These are phyloP conservation scores for Lobosporangium transversale DNA, from an alignment of 192 early-diverging fungal species.

Conservation along the genomic window DNA sequence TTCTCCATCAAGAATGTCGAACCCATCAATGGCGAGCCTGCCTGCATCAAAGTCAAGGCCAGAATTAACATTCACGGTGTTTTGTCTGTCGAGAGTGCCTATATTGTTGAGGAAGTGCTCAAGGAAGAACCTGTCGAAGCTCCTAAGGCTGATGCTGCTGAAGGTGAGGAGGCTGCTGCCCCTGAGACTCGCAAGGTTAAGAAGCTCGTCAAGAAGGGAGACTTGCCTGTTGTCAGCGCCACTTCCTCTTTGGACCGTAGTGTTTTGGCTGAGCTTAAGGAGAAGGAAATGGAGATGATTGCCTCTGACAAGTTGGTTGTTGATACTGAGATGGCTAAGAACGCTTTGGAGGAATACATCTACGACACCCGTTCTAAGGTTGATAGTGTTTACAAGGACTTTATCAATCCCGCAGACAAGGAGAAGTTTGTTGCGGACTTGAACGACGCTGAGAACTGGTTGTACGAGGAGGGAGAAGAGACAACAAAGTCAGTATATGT, in stretches of 20 bases:
- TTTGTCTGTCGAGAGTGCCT: conserved; percentile 82
- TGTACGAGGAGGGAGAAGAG: conserved; percentile 97
- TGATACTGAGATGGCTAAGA: conserved; percentile 94
- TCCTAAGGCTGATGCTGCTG: conserved; percentile 31
- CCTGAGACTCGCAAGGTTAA: conserved; percentile 83
- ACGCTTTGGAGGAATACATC: conserved; percentile 97
- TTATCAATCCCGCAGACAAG: conserved; percentile 76
- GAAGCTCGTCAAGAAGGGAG: conserved; percentile 90
- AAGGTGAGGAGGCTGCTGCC: conserved; percentile 41
- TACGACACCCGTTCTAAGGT: conserved; percentile 94
- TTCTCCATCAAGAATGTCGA: conserved; percentile 88
- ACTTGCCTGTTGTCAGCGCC: conserved; percentile 75
- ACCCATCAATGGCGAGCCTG: conserved; percentile 71
- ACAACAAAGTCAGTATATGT: conserved; percentile 89
- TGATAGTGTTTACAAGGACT: conserved; percentile 78
- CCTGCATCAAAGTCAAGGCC: conserved; percentile 93
- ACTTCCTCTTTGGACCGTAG: conserved; percentile 68
- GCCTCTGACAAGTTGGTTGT: conserved; percentile 87
- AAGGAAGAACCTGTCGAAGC: conserved; percentile 70
- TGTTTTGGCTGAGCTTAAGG: conserved; percentile 71
- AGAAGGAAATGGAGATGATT: conserved; percentile 88
- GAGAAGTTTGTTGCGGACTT: conserved; percentile 74
- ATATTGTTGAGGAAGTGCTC: conserved; percentile 88
- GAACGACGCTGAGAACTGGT: conserved; percentile 93
- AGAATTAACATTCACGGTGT: conserved; percentile 87